Evolutionary conservation across 352 stramenopile genomes (phyloP).

Genomic region (Blastocystis sp.): DNA sequence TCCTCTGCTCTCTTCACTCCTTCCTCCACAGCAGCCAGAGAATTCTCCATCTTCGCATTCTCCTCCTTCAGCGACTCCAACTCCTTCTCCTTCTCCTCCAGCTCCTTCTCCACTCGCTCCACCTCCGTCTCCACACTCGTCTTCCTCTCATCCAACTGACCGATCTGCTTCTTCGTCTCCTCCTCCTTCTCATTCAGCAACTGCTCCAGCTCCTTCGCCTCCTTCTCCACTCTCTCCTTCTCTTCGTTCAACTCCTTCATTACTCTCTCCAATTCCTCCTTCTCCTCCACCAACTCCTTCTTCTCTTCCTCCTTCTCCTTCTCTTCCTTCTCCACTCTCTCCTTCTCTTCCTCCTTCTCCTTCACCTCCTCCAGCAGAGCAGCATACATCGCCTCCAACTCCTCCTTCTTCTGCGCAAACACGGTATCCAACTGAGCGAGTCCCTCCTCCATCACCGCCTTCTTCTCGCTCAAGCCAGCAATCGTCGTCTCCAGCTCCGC

Average conservation of each 20-base stretch:
- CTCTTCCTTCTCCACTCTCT: too few species aligned
- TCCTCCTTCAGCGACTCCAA: too few species aligned
- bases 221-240: conserved; percentile 12
- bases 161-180: not conserved
- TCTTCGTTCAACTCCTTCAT: not conserved
- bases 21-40: not conserved
- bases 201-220: not conserved
- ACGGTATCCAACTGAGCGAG: not conserved
- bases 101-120: too few species aligned
- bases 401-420: not conserved
- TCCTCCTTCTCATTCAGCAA: not conserved
- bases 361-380: too few species aligned
- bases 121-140: too few species aligned
- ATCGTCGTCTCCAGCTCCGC: not conserved
- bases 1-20: not conserved
- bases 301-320: too few species aligned
- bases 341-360: too few species aligned
- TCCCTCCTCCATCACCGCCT: not conserved
- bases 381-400: not conserved
- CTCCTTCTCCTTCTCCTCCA: too few species aligned
- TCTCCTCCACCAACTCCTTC: not conserved
- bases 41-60: not conserved
- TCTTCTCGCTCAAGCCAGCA: not conserved
- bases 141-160: not conserved
- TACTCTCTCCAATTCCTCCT: not conserved